Conservation (phyloP, 257 asterid species). For the Buddleja alternifolia region DNA sequence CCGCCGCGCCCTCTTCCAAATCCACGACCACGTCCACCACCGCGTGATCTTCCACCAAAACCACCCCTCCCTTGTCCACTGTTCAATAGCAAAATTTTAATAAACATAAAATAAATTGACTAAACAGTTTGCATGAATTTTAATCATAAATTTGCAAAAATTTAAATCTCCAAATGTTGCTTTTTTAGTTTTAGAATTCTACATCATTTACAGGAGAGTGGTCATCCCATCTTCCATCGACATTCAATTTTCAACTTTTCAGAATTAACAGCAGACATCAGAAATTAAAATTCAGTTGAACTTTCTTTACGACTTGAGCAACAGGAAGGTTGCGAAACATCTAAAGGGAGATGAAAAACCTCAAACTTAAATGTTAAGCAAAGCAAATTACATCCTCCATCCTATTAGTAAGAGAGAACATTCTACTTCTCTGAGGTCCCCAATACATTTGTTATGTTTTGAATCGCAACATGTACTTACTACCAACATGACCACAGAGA, state of each 20-base stretch:
- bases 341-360: not conserved
- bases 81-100: slow-evolving; percentile 23
- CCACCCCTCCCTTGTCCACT: slow-evolving; percentile 56
- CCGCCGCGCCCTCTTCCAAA: slow-evolving; percentile 43
- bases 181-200: not conserved
- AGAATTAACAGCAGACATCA: no score
- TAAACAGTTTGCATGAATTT: not conserved
- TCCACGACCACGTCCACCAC: slow-evolving; percentile 61
- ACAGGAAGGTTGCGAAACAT: not conserved
- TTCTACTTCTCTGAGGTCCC: no score
- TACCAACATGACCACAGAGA: not conserved
- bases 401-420: no score
- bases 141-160: not conserved
- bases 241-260: no score
- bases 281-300: no score
- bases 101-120: slow-evolving; percentile 12
- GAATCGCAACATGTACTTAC: no score
- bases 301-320: no score
- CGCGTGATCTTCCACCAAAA: slow-evolving; percentile 54
- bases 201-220: no score
- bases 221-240: no score
- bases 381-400: not conserved
- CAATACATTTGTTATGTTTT: no score
- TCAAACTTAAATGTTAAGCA: not conserved
- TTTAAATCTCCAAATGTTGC: not conserved